Evolutionary conservation across 1,284 basidiomycete species (phyloP), one percentile per base, ranked within the genome.

Genomic region (Sutorius eximius): DNA sequence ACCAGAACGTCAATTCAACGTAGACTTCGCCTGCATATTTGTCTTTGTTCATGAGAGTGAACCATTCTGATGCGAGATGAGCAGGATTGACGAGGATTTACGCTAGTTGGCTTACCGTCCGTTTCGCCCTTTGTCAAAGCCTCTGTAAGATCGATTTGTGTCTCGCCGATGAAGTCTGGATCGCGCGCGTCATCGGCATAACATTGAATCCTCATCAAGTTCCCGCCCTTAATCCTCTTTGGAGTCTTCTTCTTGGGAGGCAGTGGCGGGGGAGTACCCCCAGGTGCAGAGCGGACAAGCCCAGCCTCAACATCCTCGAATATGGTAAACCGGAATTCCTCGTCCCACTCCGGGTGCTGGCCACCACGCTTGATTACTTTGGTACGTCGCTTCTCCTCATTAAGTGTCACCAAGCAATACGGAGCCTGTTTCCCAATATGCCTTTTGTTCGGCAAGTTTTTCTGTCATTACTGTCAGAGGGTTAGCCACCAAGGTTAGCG

Each of bases 341-440:
- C 94, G 71, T 99, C 97, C 96, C 97, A 99, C 71, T 93, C 91
- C 9, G 96, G 97, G 72, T 97, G 94, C 72, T 99, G 96, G 5
- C 97, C 97, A 50, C 97, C 96, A 37, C 94, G 89, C 70, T 93
- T 95, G 73, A 98, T 91, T 9, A 94, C 85, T 71, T 91, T 91
- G 30, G 96, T 95, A 48, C 89, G 82, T 52, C 86, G 84, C 67
- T 86, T 95, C 72, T 93, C 86, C 44, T 86, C 85, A 65, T 91
- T 89, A 55, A 95, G 78, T 7, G 79, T 76, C 38, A 98, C 81
- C 24, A 87, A 78, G 65, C 94, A 96, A 73, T 95, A 99, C 0
- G 97, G 97, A 70, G 98, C 95, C 73, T 99, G 97, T 73, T 99
- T 99, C 61, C 96, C 94, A 51, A 98, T 95, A 62, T 95, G 87